A percentile compares a stretch with the other conserved stretches of the same genome.
Conservation (phyloP, 75 land plant genomes). For the Sequoia sempervirens region DNA sequence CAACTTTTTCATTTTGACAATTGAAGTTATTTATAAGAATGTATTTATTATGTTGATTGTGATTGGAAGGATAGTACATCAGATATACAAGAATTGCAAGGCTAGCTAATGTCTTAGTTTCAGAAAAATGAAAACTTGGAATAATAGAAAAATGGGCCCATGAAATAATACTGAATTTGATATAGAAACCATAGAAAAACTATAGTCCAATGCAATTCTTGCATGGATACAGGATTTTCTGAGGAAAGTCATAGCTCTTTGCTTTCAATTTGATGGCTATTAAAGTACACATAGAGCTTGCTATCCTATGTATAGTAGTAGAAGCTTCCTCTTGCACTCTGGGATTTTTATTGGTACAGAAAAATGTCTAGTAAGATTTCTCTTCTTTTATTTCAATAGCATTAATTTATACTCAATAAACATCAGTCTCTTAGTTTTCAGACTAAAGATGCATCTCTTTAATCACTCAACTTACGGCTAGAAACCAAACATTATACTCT, state of each 20-base stretch:
- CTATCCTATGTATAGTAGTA: neutral
- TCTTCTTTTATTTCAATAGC: neutral
- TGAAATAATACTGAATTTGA: neutral
- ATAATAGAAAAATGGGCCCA: neutral
- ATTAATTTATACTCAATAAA: neutral
- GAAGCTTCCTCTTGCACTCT: neutral
- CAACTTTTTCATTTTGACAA: neutral
- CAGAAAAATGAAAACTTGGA: neutral
- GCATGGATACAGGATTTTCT: neutral
- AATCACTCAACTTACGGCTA: neutral
- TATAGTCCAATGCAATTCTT: neutral
- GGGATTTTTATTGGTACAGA: neutral
- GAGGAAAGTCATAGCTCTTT: neutral
- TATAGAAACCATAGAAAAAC: neutral
- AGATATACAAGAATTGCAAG: neutral
- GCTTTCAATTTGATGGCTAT: neutral
- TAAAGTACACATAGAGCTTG: neutral
- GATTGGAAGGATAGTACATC: neutral
- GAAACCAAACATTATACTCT: neutral
- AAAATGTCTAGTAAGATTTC: neutral
- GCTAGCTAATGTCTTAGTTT: neutral
- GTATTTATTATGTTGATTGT: neutral
- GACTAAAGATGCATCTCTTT: neutral
- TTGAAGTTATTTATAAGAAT: neutral
- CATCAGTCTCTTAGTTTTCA: neutral